Evolutionary conservation across 1,284 basidiomycete species (phyloP).

Genomic region (Leccinum solheimii): DNA sequence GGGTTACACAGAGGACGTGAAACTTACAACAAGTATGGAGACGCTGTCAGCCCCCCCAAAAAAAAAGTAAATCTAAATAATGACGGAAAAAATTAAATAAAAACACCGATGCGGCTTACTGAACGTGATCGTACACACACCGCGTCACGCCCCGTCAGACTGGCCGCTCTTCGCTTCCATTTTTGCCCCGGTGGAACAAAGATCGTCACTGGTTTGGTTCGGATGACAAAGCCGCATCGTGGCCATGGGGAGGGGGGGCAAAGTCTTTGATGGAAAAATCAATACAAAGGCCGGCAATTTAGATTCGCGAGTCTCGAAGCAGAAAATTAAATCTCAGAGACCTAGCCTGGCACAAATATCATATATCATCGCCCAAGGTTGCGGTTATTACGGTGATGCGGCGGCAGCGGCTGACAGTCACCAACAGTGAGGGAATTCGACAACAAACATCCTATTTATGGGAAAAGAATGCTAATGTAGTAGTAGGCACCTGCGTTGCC

Average conservation of each 20-base stretch:
- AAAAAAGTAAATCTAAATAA: background rate
- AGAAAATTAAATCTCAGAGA: conserved; percentile 25
- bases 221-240: conserved; percentile 14
- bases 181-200: conserved; percentile 18
- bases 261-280: conserved; percentile 16
- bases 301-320: conserved; percentile 22
- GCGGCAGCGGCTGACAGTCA: conserved; percentile 16
- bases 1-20: conserved; percentile 7
- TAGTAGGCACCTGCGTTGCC: conserved; percentile 13
- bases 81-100: background rate
- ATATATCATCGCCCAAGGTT: conserved; percentile 8
- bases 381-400: conserved; percentile 22
- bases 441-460: conserved; percentile 18
- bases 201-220: conserved; percentile 18
- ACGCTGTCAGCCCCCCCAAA: conserved; percentile 8
- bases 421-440: conserved; percentile 21
- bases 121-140: conserved; percentile 7
- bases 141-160: background rate
- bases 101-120: conserved; percentile 16
- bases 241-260: conserved; percentile 7
- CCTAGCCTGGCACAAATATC: background rate
- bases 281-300: conserved; percentile 17
- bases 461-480: conserved; percentile 17
- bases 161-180: conserved; percentile 24
- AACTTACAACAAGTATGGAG: conserved; percentile 19